Evolutionary conservation across 257 asterid species (phyloP).

Genomic region (Solanum raphanifolium): DNA sequence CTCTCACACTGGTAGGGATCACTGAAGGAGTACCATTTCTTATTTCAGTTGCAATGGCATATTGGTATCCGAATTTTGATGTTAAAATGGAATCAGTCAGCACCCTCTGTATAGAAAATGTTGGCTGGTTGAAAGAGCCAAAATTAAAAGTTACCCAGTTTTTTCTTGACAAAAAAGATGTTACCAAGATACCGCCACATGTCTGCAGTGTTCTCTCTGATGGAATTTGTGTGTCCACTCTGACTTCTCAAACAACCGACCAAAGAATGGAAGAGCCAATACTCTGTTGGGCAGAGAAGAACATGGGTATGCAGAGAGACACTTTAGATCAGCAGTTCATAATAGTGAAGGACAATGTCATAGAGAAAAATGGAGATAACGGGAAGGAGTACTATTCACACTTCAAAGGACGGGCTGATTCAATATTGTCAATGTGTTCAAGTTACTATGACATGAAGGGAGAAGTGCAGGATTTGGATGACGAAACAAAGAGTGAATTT

Average conservation of each 20-base stretch:
- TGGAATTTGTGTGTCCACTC: background rate
- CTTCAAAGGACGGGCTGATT: slow-evolving; percentile 8
- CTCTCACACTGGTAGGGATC: slow-evolving; percentile 12
- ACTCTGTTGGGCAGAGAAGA: slow-evolving; percentile 17
- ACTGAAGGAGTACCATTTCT: slow-evolving; percentile 23
- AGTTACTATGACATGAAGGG: slow-evolving; percentile 2
- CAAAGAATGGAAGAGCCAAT: background rate
- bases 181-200: background rate
- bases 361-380: slow-evolving; percentile 6
- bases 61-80: slow-evolving; percentile 3
- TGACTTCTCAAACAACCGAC: background rate
- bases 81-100: slow-evolving; percentile 12
- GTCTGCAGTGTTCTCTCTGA: background rate
- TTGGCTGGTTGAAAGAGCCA: slow-evolving; percentile 13
- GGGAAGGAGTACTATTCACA: background rate
- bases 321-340: background rate
- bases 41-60: background rate
- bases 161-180: slow-evolving; percentile 9
- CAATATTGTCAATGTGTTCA: slow-evolving; percentile 17
- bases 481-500: background rate
- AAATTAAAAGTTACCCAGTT: slow-evolving; percentile 3
- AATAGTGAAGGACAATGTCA: background rate
- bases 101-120: slow-evolving; percentile 6
- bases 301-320: slow-evolving; percentile 11
- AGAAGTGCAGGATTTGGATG: background rate